Conservation (phyloP, 2,329 filamentous ascomycete species). For the Aspergillus hortae region DNA sequence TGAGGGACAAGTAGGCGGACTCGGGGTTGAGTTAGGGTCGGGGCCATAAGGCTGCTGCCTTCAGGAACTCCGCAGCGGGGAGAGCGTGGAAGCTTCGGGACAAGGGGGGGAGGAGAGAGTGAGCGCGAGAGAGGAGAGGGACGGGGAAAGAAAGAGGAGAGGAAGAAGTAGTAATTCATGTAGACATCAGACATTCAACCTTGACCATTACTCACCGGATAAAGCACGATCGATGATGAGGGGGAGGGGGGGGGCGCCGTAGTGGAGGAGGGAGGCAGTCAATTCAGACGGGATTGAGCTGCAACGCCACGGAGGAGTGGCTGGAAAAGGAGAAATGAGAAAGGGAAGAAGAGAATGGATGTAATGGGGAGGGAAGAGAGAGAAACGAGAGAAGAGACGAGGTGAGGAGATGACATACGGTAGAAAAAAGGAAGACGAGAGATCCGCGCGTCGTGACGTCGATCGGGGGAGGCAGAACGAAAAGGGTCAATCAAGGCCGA, state of each 20-base stretch:
- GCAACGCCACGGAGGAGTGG: neutral
- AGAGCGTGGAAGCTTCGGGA: neutral
- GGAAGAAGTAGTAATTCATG: neutral
- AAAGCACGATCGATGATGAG: neutral
- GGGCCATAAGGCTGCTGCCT: neutral
- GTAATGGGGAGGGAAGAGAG: neutral
- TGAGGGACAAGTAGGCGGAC: neutral
- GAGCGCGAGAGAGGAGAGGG: neutral
- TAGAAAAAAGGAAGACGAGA: neutral
- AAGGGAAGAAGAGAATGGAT: neutral
- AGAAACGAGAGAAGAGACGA: neutral
- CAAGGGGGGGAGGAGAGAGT: neutral
- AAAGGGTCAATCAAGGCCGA: neutral
- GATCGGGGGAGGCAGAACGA: neutral
- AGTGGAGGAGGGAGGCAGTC: neutral
- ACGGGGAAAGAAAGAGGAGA: neutral
- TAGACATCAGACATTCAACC: neutral
- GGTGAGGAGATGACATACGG: neutral
- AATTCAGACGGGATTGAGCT: too few relatives aligned
- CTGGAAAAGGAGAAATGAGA: neutral
- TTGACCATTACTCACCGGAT: too few relatives aligned
- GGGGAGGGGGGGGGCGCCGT: neutral
- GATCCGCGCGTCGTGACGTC: slow-evolving; percentile 9
- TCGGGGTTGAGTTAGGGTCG: neutral
- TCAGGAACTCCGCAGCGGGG: neutral